A percentile compares a stretch with the other conserved stretches of the same genome.
These are phyloP conservation scores for Boletellus ananiceps DNA, from an alignment of 768 basidiomycete species.

Conservation along the genomic window DNA sequence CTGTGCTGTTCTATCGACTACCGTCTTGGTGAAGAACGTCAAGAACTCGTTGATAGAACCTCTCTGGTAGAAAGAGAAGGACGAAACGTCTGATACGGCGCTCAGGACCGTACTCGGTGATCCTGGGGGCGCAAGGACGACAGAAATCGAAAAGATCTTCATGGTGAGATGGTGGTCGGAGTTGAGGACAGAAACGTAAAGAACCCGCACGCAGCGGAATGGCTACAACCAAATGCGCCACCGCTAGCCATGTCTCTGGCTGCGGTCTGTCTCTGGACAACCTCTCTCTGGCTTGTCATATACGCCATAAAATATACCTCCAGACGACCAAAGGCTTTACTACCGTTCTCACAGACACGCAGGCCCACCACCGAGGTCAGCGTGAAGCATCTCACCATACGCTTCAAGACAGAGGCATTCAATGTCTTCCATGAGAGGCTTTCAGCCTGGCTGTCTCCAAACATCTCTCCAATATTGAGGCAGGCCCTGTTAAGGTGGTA, in stretches of 20 bases:
- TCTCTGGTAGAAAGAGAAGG: slow-evolving; percentile 91
- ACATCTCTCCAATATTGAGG: slow-evolving; percentile 24
- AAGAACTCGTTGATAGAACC: slow-evolving; percentile 89
- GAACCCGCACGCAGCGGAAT: neutral
- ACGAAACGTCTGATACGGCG: slow-evolving; percentile 74
- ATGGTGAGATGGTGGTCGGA: slow-evolving; percentile 38
- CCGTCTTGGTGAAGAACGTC: slow-evolving; percentile 90
- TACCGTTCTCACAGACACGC: slow-evolving; percentile 22
- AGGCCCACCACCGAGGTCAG: slow-evolving; percentile 17
- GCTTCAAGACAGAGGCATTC: slow-evolving; percentile 45
- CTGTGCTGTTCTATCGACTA: slow-evolving; percentile 78
- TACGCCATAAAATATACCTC: slow-evolving; percentile 22
- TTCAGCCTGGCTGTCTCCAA: slow-evolving; percentile 31
- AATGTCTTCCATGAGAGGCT: slow-evolving; percentile 48
- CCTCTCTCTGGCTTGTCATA: slow-evolving; percentile 23
- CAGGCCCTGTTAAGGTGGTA: slow-evolving; percentile 39
- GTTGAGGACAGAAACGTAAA: neutral
- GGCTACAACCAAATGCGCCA: neutral
- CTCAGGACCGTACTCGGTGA: slow-evolving; percentile 61
- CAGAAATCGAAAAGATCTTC: slow-evolving; percentile 84
- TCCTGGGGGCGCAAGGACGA: slow-evolving; percentile 63
- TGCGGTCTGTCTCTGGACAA: slow-evolving; percentile 18
- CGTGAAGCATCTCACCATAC: slow-evolving; percentile 28
- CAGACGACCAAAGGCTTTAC: slow-evolving; percentile 13
- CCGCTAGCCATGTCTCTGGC: slow-evolving; percentile 18